A percentile compares a stretch with the other conserved stretches of the same genome.
Evolutionary conservation across 495 filamentous ascomycete species (phyloP).

Genomic region (Annulohypoxylon bovei): DNA sequence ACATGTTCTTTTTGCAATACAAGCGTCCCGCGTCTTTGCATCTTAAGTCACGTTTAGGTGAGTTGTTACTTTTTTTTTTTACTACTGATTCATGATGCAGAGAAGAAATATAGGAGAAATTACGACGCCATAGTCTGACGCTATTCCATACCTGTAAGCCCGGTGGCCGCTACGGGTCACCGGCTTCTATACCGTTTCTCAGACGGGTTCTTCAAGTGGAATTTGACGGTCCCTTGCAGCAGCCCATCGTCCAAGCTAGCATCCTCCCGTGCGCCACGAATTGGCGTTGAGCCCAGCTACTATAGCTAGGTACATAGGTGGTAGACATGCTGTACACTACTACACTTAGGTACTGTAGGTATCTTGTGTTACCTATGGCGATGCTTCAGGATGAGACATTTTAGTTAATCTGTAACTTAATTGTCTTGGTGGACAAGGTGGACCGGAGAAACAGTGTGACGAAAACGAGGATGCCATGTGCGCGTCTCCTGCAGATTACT

Average conservation of each 20-base stretch:
- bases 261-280: not conserved
- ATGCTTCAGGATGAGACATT: conserved; percentile 33
- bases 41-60: not conserved
- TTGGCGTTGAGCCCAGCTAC: not conserved
- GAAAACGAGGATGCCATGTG: conserved; percentile 42
- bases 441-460: conserved; percentile 20
- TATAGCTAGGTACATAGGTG: not conserved
- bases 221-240: conserved; percentile 14
- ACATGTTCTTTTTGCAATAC: not conserved
- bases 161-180: conserved; percentile 1
- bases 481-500: conserved; percentile 5
- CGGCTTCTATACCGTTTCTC: conserved; percentile 8
- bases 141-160: conserved; percentile 18
- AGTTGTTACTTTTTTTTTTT: conserved; percentile 3
- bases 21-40: not conserved
- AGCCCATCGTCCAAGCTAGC: not conserved
- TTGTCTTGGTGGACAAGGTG: conserved; percentile 29
- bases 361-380: conserved; percentile 16
- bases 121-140: conserved; percentile 12
- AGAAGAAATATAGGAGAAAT: not conserved
- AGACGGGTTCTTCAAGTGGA: conserved; percentile 11
- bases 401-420: conserved; percentile 24
- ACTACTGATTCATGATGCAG: conserved; percentile 4
- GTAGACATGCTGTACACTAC: too few species aligned
- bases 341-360: not conserved